Evolutionary conservation across 2,329 filamentous ascomycete genomes (phyloP), one percentile per base, ranked within the genome.

Genomic region (Aureobasidium mangrovei): DNA sequence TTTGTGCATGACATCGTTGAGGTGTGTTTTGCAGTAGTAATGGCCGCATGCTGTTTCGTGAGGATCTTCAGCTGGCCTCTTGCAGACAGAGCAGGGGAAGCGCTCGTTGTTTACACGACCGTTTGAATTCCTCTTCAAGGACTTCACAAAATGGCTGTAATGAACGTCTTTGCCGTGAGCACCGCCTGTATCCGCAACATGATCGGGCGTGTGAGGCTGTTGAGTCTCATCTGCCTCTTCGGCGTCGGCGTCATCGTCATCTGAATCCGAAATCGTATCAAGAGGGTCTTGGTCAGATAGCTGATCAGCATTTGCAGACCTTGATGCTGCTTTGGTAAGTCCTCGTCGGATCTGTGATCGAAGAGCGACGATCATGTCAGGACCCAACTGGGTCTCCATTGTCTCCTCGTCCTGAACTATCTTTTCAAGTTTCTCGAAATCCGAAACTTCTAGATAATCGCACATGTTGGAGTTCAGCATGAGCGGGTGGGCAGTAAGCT

Each of bases 11-110:
- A 70, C 55, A 2, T 62, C 59, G 2, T 62, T 51, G 6, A 79
- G 65, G 59, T 81, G 84, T 0, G 66, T 62, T 1, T 63, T 54
- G 63, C 81, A 84, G 58, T 79, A 80, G 4, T 82, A 63, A 57
- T 84, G 81, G 12, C 70, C 67, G 61, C 81, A 84, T 4, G 70
- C 65, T 0, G 78, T 78, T 31, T 78, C 66, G 7, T 70, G 64
- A 0, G 75, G 69, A 0, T 71, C 58, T 0, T 64, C 59, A 0
- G 76, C 75, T 0, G 63, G 46, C 26, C 62, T 59, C 2, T 61
- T 58, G 64, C 81, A 83, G 0, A 61, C 57, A 2, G 62, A 59
- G 61, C 80, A 82, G 2, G 61, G 58, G 0, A 61, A 65, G 3
- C 70, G 59, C 4, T 62, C 56, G 3, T 59, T 60, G 4, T 72